phyloP scores from a whole-genome alignment of 257 asterid species.

The Coffea canephora region DNA sequence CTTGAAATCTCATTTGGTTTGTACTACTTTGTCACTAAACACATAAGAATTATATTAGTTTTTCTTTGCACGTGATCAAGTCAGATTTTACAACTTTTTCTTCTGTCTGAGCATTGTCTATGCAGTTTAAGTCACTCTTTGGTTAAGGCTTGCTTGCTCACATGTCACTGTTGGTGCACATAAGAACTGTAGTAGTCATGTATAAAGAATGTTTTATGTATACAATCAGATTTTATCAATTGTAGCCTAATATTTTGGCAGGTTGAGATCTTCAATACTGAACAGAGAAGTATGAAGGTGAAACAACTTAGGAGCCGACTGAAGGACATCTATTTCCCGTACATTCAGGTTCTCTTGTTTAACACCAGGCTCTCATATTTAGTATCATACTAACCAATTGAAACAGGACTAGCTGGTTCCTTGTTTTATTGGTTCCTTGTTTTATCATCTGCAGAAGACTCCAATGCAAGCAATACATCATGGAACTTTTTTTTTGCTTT shows the following conservation, averaged over 20 bases:
- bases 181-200: background rate
- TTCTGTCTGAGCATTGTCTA: no score
- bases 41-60: background rate
- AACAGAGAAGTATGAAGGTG: conserved; percentile 22
- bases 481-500: background rate
- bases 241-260: conserved; percentile 21
- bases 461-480: background rate
- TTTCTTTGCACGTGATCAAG: background rate
- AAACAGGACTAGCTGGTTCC: background rate
- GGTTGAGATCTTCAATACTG: conserved; percentile 59
- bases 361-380: background rate
- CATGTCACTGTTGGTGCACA: background rate
- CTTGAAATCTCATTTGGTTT: background rate
- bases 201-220: background rate
- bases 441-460: background rate
- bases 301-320: conserved; percentile 36
- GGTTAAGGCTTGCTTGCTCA: background rate
- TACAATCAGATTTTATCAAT: background rate
- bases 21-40: background rate
- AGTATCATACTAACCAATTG: background rate
- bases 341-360: conserved; percentile 56
- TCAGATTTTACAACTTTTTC: no score
- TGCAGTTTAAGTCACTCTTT: background rate
- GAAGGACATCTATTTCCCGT: conserved; percentile 83
- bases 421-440: background rate